phyloP scores from a whole-genome alignment of 1,284 basidiomycete genomes.

The Ustilago crameri region DNA sequence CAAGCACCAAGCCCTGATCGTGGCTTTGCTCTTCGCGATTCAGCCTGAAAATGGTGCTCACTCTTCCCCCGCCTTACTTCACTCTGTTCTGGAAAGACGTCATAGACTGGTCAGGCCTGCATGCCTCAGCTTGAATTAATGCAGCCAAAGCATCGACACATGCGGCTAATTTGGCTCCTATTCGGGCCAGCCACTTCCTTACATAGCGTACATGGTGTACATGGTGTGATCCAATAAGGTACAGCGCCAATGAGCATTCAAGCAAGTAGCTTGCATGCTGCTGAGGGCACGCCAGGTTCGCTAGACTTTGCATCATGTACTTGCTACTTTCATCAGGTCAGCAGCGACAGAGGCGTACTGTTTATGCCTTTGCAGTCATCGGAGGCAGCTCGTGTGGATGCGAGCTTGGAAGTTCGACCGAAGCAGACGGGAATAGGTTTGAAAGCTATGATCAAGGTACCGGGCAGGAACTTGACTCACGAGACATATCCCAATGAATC shows the following conservation, averaged over 20 bases:
- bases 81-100: conserved; percentile 6
- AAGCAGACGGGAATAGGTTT: conserved; percentile 8
- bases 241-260: too few relatives aligned
- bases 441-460: too few relatives aligned
- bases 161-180: conserved; percentile 7
- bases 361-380: too few relatives aligned
- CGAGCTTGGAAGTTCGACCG: neutral
- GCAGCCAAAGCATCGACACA: conserved; percentile 5
- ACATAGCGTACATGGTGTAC: too few relatives aligned
- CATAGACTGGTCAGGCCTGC: conserved; percentile 6
- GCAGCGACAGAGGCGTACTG: neutral
- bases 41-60: neutral
- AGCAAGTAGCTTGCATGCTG: too few relatives aligned
- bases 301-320: too few relatives aligned
- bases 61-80: neutral
- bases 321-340: neutral
- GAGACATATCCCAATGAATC: conserved; percentile 38
- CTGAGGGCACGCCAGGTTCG: too few relatives aligned
- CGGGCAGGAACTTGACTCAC: conserved; percentile 5
- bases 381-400: too few relatives aligned
- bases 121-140: conserved; percentile 1
- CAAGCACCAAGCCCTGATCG: too few relatives aligned
- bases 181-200: too few relatives aligned
- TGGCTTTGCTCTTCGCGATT: conserved; percentile 2
- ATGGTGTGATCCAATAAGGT: too few relatives aligned